Percentiles rank a stretch among this genome's conserved stretches.
Conservation (phyloP, 208 protist genomes). For the Leishmania amazonensis region DNA sequence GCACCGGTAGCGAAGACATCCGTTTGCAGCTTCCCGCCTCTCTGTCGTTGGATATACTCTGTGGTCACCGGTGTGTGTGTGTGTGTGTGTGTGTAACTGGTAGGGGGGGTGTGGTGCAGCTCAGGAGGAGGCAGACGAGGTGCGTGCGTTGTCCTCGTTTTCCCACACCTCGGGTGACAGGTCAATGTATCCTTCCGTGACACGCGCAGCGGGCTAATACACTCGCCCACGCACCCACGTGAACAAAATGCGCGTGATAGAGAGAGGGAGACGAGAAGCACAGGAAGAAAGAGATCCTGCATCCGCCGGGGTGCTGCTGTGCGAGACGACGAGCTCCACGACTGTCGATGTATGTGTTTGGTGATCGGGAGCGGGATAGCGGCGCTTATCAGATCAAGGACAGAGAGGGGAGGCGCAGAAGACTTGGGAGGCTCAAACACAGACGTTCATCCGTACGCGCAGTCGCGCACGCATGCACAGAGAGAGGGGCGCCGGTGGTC, state of each 20-base stretch:
- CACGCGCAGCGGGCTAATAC: neutral
- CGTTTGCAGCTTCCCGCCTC: neutral
- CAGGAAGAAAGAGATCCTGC: neutral
- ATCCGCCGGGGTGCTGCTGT: neutral
- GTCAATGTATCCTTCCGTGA: neutral
- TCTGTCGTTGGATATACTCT: neutral
- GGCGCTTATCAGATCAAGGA: neutral
- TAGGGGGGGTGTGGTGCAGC: neutral
- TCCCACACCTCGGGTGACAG: neutral
- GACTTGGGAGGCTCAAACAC: neutral
- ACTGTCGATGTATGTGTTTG: neutral
- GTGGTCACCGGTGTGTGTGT: neutral
- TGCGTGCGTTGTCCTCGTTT: neutral
- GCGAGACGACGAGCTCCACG: neutral
- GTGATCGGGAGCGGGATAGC: slow-evolving; percentile 1
- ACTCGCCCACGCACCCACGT: neutral
- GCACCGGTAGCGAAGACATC: neutral
- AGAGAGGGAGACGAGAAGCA: neutral
- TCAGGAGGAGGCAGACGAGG: neutral
- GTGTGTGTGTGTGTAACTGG: neutral
- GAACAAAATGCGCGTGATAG: neutral
- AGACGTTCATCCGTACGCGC: neutral
- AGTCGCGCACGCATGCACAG: neutral
- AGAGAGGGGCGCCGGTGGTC: neutral
- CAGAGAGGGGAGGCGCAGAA: slow-evolving; percentile 14